Evolutionary conservation across 1,284 basidiomycete species (phyloP).

Genomic region (Papiliotrema terrestris): DNA sequence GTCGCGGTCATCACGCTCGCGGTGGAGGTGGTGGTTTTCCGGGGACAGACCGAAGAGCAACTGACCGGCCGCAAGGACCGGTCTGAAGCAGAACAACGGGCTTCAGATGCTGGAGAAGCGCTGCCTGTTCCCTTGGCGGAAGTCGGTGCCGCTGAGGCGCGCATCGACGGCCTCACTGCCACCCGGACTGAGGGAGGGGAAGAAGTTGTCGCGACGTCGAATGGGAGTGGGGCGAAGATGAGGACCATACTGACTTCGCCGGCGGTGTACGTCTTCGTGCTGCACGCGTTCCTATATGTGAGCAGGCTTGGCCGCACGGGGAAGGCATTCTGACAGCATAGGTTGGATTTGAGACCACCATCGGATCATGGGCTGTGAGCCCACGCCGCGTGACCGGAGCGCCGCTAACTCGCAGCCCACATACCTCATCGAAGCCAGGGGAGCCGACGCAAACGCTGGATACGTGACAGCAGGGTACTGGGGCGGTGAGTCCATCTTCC

Average conservation of each 20-base stretch:
- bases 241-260: not conserved
- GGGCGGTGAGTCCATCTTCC: constrained; percentile 9
- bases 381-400: not conserved
- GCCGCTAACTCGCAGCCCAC: constrained; percentile 6
- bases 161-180: not conserved
- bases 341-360: constrained; percentile 5
- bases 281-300: constrained; percentile 7
- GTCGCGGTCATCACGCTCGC: constrained; percentile 7
- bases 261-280: constrained; percentile 2
- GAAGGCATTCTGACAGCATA: not conserved
- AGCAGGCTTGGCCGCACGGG: not conserved
- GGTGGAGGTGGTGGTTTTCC: constrained; percentile 12
- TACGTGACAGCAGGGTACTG: constrained; percentile 21
- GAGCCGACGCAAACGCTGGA: constrained; percentile 10
- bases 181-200: not conserved
- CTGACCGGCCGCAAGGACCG: not conserved
- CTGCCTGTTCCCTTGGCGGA: constrained; percentile 9
- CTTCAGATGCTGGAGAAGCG: not conserved
- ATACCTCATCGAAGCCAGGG: constrained; percentile 17
- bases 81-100: too few species aligned
- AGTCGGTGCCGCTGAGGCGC: not conserved
- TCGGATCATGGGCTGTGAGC: constrained; percentile 7
- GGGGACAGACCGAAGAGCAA: constrained; percentile 15
- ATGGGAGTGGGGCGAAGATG: constrained; percentile 5
- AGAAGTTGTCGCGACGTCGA: not conserved